phyloP scores from a whole-genome alignment of 83 land plant genomes.

The Thuja plicata region DNA sequence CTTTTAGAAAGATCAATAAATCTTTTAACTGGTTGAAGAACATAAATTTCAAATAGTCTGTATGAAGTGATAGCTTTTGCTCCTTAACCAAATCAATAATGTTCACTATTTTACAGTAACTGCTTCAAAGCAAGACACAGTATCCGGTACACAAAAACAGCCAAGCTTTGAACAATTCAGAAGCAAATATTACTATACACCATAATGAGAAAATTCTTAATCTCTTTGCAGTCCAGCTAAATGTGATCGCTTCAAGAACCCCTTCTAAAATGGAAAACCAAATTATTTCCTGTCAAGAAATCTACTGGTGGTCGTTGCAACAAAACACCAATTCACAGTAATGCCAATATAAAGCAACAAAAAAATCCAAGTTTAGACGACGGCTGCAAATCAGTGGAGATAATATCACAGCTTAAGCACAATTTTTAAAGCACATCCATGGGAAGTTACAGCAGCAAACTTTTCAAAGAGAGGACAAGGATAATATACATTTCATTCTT shows the following conservation, averaged over 20 bases:
- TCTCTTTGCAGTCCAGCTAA: not conserved
- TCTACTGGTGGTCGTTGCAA: not conserved
- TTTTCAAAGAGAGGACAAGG: not conserved
- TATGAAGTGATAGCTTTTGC: not conserved
- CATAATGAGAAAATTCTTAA: not conserved
- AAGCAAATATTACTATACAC: not conserved
- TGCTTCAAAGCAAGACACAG: not conserved
- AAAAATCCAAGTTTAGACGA: not conserved
- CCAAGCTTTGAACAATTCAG: not conserved
- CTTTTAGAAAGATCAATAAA: not conserved
- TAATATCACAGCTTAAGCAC: not conserved
- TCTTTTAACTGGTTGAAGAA: not conserved
- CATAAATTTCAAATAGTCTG: not conserved
- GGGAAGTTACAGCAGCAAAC: not conserved
- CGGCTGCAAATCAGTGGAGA: not conserved
- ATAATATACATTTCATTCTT: not conserved
- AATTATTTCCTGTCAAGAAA: not conserved
- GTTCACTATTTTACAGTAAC: not conserved
- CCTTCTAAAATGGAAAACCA: not conserved
- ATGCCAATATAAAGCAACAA: not conserved
- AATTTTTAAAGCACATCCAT: not conserved
- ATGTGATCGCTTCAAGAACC: not conserved
- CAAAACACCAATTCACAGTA: not conserved
- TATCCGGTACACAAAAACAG: not conserved
- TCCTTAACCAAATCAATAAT: constrained; percentile 1